Evolutionary conservation across 495 filamentous ascomycete genomes (phyloP).

Genomic region (Podospora pseudocomata): DNA sequence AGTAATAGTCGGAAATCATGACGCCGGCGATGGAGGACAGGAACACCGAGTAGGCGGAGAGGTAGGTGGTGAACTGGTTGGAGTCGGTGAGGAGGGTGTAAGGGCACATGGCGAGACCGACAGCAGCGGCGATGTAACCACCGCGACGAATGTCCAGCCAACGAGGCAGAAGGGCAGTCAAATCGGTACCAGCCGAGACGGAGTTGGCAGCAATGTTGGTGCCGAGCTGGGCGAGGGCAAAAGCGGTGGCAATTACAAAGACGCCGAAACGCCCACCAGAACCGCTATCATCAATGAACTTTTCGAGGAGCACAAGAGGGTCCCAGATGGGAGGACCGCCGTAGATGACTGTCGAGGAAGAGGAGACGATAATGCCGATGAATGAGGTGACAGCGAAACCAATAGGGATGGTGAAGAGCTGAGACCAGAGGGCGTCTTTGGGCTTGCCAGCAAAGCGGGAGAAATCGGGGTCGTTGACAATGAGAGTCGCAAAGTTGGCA

Average conservation of each 20-base stretch:
- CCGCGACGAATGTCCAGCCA: conserved; percentile 87
- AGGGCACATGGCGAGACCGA: conserved; percentile 86
- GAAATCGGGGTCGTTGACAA: conserved; percentile 87
- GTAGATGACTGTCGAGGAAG: conserved; percentile 76
- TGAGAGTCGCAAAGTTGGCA: conserved; percentile 88
- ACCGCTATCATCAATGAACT: conserved; percentile 70
- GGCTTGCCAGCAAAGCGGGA: conserved; percentile 80
- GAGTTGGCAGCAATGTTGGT: conserved; percentile 94
- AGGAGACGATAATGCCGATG: conserved; percentile 91
- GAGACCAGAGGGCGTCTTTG: conserved; percentile 81
- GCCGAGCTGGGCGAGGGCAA: conserved; percentile 82
- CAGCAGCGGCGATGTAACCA: conserved; percentile 78
- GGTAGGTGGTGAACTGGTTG: conserved; percentile 94
- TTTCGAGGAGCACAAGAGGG: conserved; percentile 69
- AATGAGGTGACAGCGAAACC: conserved; percentile 88
- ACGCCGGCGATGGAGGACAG: conserved; percentile 89
- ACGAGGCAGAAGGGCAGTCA: conserved; percentile 84
- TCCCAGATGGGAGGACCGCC: conserved; percentile 76
- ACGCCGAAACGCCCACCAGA: conserved; percentile 79
- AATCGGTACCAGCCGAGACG: conserved; percentile 83
- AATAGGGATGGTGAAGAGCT: conserved; percentile 79
- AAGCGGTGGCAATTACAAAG: conserved; percentile 79
- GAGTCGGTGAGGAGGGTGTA: conserved; percentile 73
- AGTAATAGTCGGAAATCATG: conserved; percentile 86
- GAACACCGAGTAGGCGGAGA: conserved; percentile 94